Evolutionary conservation across 164 flowering plant genomes (phyloP), one percentile per base, ranked within the genome.

Genomic region (Magnolia changhungtana): DNA sequence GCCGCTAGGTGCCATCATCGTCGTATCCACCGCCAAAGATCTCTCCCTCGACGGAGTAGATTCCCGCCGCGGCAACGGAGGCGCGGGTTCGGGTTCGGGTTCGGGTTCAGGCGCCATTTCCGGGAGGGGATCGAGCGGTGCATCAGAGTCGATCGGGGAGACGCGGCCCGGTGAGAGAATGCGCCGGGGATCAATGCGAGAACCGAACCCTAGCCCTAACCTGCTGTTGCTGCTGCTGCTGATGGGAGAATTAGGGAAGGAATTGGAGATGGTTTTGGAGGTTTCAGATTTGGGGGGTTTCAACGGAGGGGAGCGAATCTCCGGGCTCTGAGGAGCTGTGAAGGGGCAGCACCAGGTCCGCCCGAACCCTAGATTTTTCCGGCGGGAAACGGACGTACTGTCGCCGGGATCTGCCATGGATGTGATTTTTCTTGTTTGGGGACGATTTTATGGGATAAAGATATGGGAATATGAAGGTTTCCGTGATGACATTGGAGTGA

Each of bases 121-220:
- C 13, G 80, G 82, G 14, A 77, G 65, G 8, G 81, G 68, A 29
- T 78, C 83, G 7, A 67, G 71, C 4, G 74, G 29, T 14, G 82
- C 76, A 50, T 84, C 88, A 1, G 90, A 81, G 49, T 92, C 95
- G 72, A 95, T 91, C 9, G 98, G 98, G 1, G 97, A 92, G 59
- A 95, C 98, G 72, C 98, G 82, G 51, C 97, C 98, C 6, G 98
- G 98, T 7, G 97, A 92, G 74, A 90, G 82, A 81, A 91, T 92
- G 78, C 95, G 85, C 4, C 95, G 89, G 16, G 89, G 89, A 76
- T 87, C 91, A 37, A 90, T 89, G 73, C 86, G 84, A 11, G 61
- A 11, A 1, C 20, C 87, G 83, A 67, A 84, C 86, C 51, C 82
- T 76, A 14, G 85, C 73, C 52, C 86, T 79, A 69, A 81, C 80